Evolutionary conservation across 805 yeast species (phyloP), one percentile per base, ranked within the genome.

Genomic region (Diddensiella santjacobensis): DNA sequence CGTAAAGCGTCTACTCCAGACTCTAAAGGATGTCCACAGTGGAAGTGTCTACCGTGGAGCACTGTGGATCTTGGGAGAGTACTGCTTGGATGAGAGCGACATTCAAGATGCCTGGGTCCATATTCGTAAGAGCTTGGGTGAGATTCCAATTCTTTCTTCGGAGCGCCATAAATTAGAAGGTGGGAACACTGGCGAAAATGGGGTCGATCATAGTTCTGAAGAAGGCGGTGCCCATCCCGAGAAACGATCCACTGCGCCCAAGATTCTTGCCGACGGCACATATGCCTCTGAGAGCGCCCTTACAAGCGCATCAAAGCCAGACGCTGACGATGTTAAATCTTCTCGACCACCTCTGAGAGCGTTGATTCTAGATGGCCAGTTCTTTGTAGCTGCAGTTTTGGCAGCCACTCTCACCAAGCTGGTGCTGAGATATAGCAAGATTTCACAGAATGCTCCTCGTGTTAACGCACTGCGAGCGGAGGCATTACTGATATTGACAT

Each of bases 191-290:
- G 48, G 26, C 1, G 49, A 38, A 15, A n/a, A 19, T 40, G 48
- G 33, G 35, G 44, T 23, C 6, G 53, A 47, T 10, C 59, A 49
- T 3, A 65, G 57, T 19, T 56, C 47, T 11, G 58, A 66, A 29
- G n/a, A n/a, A n/a, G n/a, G n/a, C n/a, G 64, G 62, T 19, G 74
- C 71, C 33, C 64, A 69, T 30, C 52, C 47, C 10, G 56, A 58
- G 6, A 55, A 63, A 44, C 57, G 54, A 26, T 65, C 71, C 49
- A 54, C 56, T 33, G 87, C 87, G 40, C 97, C 97, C 18, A 83
- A 84, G 51, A 83, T 93, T 50, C 75, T 93, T 56, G 96, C 99
- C n/a, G 99, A 93, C 70, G 99, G 99, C 58, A 93, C 99, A 0
- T 93, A 93, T 68, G 99, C 99, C 23, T 87, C 96, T 37, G 99